These are phyloP conservation scores for Achaetomiella virescens DNA, from an alignment of 495 filamentous ascomycete species.

Conservation along the genomic window DNA sequence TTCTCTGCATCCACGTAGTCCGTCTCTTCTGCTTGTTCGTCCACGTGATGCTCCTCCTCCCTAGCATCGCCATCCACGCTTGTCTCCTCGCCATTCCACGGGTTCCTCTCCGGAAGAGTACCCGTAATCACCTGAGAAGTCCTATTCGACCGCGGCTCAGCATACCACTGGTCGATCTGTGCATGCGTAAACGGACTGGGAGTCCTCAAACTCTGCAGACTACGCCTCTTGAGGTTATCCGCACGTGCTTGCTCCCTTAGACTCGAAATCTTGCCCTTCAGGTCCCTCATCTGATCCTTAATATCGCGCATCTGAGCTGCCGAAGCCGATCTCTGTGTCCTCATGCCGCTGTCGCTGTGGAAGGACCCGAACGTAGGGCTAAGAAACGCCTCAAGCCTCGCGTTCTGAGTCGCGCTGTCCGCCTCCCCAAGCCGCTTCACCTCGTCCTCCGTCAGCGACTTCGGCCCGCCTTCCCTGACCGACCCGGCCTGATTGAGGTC, in stretches of 20 bases:
- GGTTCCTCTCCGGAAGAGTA: conserved; percentile 18
- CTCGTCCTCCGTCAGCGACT: conserved; percentile 38
- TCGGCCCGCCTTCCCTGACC: conserved; percentile 24
- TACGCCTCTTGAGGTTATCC: conserved; percentile 75
- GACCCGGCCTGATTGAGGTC: conserved; percentile 16
- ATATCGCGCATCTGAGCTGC: conserved; percentile 74
- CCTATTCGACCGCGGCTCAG: conserved; percentile 36
- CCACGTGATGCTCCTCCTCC: neutral
- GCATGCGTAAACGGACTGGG: conserved; percentile 80
- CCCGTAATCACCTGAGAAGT: conserved; percentile 17
- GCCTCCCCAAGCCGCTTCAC: conserved; percentile 24
- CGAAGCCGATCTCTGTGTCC: conserved; percentile 46
- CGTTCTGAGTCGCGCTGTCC: conserved; percentile 20
- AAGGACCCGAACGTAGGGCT: conserved; percentile 36
- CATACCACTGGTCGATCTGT: conserved; percentile 62
- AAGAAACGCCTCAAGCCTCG: conserved; percentile 30
- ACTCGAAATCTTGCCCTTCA: conserved; percentile 85
- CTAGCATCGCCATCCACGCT: conserved; percentile 24
- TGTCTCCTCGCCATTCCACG: conserved; percentile 34
- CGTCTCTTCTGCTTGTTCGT: conserved; percentile 19
- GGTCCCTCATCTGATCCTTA: conserved; percentile 86
- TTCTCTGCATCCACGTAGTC: conserved; percentile 16
- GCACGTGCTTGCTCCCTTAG: conserved; percentile 76
- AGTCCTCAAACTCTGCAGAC: conserved; percentile 75
- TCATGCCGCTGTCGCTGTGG: conserved; percentile 18